A percentile compares a stretch with the other conserved stretches of the same genome.
These are phyloP conservation scores for Ceratobasidium sp. DNA, from an alignment of 1,284 basidiomycete species.

Conservation along the genomic window DNA sequence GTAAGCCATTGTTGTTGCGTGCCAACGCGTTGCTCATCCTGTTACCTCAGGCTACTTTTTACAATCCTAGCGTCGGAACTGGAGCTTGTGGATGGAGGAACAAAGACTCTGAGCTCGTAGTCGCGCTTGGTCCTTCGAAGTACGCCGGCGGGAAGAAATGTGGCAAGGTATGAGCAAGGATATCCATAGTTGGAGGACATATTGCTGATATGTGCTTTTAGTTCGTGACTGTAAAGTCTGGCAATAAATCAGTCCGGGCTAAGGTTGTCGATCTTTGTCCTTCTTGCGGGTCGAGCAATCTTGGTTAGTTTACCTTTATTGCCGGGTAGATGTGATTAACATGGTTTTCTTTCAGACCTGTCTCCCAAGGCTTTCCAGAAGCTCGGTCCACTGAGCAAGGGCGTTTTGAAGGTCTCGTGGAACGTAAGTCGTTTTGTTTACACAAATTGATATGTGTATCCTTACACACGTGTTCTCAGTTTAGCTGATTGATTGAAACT, in stretches of 20 bases:
- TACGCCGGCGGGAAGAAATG: not conserved
- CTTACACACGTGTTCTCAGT: not conserved
- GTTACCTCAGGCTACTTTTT: slow-evolving; percentile 8
- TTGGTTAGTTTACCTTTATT: not conserved
- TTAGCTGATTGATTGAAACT: not conserved
- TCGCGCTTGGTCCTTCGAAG: slow-evolving; percentile 2
- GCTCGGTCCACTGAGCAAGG: slow-evolving; percentile 11
- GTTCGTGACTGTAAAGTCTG: slow-evolving; percentile 14
- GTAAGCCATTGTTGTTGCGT: not conserved
- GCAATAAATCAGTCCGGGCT: slow-evolving; percentile 6
- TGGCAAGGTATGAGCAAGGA: slow-evolving; percentile 7
- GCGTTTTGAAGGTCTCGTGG: slow-evolving; percentile 9
- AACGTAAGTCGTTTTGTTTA: slow-evolving; percentile 4
- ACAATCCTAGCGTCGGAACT: slow-evolving; percentile 14
- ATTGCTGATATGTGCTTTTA: not conserved
- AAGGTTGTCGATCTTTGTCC: slow-evolving; percentile 27
- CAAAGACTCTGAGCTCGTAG: slow-evolving; percentile 15
- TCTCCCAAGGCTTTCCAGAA: slow-evolving; percentile 18
- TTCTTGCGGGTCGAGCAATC: not conserved
- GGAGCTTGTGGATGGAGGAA: slow-evolving; percentile 16
- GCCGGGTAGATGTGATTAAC: not conserved
- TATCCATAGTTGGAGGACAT: not conserved
- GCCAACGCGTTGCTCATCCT: not conserved
- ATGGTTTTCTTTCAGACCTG: slow-evolving; percentile 1
- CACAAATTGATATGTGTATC: not conserved